These are phyloP conservation scores for Globisporangium viniferum DNA, from an alignment of 352 stramenopile species.

Conservation along the genomic window DNA sequence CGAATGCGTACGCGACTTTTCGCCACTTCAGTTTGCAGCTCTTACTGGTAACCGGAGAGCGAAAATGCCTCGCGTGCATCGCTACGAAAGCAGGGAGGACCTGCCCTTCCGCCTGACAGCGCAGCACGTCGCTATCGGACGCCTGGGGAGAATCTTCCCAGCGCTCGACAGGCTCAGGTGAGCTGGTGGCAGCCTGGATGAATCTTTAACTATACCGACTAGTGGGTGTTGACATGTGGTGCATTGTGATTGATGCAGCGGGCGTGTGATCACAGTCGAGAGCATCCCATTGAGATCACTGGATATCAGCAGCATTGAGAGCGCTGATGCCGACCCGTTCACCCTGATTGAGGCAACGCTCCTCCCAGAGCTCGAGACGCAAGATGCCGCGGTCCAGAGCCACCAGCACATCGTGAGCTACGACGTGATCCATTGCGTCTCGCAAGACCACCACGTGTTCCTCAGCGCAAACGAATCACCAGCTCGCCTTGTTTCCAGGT, in stretches of 20 bases:
- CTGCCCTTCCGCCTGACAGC: constrained; percentile 22
- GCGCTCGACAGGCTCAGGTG: constrained; percentile 31
- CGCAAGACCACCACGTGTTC: neutral
- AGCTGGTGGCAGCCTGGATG: neutral
- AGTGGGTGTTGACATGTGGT: neutral
- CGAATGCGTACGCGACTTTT: neutral
- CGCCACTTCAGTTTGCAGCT: neutral
- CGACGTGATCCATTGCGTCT: constrained; percentile 7
- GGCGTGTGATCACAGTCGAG: constrained; percentile 13
- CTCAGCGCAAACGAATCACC: neutral
- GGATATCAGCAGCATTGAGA: too few species aligned
- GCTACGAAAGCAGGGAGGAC: neutral
- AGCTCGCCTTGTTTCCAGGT: constrained; percentile 8
- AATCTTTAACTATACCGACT: neutral
- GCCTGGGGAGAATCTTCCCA: constrained; percentile 37
- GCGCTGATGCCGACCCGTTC: neutral
- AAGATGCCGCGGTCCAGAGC: neutral
- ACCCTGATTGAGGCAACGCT: constrained; percentile 6
- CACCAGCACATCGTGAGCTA: constrained; percentile 8
- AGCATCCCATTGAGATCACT: constrained; percentile 1
- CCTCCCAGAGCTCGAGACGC: neutral
- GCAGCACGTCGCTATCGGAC: constrained; percentile 29
- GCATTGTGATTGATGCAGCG: constrained; percentile 1
- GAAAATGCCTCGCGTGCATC: neutral
- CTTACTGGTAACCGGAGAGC: neutral